Percentiles rank a stretch among this genome's conserved stretches.
Conservation (phyloP, 1,284 basidiomycete genomes). For the Volvariella surrecta region DNA sequence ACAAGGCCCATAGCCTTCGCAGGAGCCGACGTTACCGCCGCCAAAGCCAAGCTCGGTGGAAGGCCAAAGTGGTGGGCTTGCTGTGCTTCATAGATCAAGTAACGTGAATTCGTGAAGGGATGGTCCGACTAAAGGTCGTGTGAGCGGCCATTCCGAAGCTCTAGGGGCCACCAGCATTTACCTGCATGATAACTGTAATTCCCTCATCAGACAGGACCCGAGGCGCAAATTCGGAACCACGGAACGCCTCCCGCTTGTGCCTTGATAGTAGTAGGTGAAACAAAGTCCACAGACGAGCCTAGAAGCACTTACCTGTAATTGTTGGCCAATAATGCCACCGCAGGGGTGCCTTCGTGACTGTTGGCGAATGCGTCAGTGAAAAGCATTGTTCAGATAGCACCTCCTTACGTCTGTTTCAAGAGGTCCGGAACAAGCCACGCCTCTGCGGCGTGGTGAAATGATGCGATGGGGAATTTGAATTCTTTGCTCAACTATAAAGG, state of each 20-base stretch:
- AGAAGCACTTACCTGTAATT: constrained; percentile 27
- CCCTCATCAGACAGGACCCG: constrained; percentile 65
- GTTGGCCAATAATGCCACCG: constrained; percentile 64
- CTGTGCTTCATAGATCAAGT: constrained; percentile 75
- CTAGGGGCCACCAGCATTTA: constrained; percentile 13
- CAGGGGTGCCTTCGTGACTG: constrained; percentile 38
- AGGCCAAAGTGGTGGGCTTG: constrained; percentile 71
- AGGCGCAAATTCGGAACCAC: constrained; percentile 75
- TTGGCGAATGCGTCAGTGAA: neutral
- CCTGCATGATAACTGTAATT: constrained; percentile 67
- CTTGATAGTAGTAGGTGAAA: constrained; percentile 20
- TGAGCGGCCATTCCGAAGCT: neutral
- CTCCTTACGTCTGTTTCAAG: constrained; percentile 49
- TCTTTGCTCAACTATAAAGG: constrained; percentile 48
- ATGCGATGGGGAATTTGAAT: constrained; percentile 61
- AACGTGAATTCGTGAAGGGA: constrained; percentile 60
- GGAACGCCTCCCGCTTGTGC: constrained; percentile 71
- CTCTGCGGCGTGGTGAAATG: constrained; percentile 73
- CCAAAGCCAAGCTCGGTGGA: constrained; percentile 46
- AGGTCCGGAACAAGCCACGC: constrained; percentile 69
- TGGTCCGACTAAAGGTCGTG: constrained; percentile 40
- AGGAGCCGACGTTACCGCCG: constrained; percentile 67
- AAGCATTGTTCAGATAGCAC: constrained; percentile 4
- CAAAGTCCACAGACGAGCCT: too few relatives aligned
- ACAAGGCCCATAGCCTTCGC: constrained; percentile 64